Conservation (phyloP, 2,329 filamentous ascomycete genomes). For the Tolypocladium amazonense region DNA sequence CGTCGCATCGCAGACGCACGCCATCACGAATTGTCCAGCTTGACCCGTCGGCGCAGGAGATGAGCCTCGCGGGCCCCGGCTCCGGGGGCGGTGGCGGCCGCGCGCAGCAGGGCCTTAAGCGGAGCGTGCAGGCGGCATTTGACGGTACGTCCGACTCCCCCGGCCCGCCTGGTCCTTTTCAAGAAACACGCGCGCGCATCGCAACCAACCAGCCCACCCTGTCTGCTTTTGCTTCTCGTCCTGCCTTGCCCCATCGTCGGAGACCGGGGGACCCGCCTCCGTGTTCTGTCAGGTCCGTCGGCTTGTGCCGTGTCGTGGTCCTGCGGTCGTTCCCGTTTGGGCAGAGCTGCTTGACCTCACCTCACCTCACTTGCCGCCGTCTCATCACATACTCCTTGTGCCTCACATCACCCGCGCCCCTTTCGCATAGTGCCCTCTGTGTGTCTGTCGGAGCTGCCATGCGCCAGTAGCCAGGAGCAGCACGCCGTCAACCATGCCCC, state of each 20-base stretch:
- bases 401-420: background rate
- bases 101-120: slow-evolving; percentile 36
- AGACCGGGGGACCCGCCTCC: background rate
- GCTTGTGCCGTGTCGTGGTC: background rate
- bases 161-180: no score
- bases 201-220: background rate
- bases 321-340: slow-evolving; percentile 3
- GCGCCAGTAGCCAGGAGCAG: background rate
- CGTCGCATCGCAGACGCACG: no score
- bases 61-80: slow-evolving; percentile 42
- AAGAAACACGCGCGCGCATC: no score
- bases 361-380: background rate
- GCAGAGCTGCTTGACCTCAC: background rate
- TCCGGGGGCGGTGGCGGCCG: slow-evolving; percentile 32
- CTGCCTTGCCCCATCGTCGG: background rate
- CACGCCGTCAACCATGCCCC: slow-evolving; percentile 15
- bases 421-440: background rate
- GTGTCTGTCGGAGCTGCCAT: background rate
- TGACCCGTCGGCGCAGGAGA: slow-evolving; percentile 30
- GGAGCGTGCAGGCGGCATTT: slow-evolving; percentile 49
- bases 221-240: background rate
- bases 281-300: background rate
- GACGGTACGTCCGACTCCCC: slow-evolving; percentile 35
- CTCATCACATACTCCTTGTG: background rate
- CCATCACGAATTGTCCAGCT: no score